A percentile compares a stretch with the other conserved stretches of the same genome.
Evolutionary conservation across 2,329 filamentous ascomycete species (phyloP).

Genomic region (Colletotrichum tropicale): DNA sequence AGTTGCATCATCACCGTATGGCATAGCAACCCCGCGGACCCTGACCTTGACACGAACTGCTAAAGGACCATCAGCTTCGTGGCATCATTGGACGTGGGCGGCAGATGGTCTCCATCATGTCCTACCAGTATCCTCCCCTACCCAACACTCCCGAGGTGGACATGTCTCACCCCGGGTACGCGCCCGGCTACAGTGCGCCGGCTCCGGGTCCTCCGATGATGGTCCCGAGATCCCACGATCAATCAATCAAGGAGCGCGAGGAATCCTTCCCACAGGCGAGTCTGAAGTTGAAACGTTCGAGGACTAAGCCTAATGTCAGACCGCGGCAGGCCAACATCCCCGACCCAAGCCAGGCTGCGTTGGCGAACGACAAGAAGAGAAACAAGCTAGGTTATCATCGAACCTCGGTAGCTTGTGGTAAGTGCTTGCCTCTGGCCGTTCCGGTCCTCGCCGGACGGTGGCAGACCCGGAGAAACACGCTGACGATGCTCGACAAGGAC

Average conservation of each 20-base stretch:
- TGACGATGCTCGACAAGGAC: constrained; percentile 60
- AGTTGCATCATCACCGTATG: not conserved
- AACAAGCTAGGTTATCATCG: constrained; percentile 97
- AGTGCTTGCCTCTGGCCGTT: constrained; percentile 45
- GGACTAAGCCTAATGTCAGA: constrained; percentile 54
- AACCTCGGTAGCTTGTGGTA: constrained; percentile 94
- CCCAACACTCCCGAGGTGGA: constrained; percentile 46
- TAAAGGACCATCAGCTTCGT: constrained; percentile 33
- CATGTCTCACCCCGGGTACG: constrained; percentile 41
- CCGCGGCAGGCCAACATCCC: constrained; percentile 41
- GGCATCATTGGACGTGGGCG: constrained; percentile 28
- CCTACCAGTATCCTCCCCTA: constrained; percentile 53
- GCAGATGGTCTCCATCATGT: constrained; percentile 49
- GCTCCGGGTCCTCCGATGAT: constrained; percentile 22
- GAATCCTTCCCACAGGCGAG: constrained; percentile 39
- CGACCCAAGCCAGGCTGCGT: constrained; percentile 36
- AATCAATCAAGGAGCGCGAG: constrained; percentile 37
- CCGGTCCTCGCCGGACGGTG: not conserved
- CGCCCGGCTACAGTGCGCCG: constrained; percentile 34
- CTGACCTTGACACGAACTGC: constrained; percentile 33
- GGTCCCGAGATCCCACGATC: constrained; percentile 1
- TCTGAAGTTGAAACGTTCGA: constrained; percentile 50
- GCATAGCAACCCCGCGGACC: constrained; percentile 19
- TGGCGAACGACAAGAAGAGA: constrained; percentile 62
- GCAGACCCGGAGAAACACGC: not conserved